Conservation (phyloP, 306 rosid species). For the Fagus crenata region DNA sequence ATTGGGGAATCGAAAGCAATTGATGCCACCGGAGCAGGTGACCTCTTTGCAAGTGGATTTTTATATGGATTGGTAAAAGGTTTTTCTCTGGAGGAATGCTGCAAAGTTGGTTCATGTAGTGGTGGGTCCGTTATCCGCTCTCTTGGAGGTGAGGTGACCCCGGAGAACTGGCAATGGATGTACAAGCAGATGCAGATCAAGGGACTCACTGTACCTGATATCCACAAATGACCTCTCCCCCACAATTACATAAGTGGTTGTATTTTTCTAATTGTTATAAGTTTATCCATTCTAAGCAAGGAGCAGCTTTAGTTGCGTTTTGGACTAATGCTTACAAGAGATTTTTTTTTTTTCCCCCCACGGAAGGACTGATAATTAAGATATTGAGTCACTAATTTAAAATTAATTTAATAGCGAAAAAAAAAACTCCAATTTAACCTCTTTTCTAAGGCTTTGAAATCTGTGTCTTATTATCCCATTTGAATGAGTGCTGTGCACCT, state of each 20-base stretch:
- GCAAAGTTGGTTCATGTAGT: slow-evolving; percentile 86
- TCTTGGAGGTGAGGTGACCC: slow-evolving; percentile 88
- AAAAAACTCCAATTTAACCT: too few relatives aligned
- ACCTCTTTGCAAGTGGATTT: slow-evolving; percentile 93
- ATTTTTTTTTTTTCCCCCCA: neutral
- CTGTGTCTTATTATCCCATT: neutral
- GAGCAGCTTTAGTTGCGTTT: slow-evolving; percentile 23
- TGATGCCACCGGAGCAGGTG: slow-evolving; percentile 99
- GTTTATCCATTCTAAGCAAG: slow-evolving; percentile 20
- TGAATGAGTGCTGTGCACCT: neutral
- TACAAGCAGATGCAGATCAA: slow-evolving; percentile 78
- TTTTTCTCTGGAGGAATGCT: slow-evolving; percentile 79
- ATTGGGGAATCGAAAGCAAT: slow-evolving; percentile 68
- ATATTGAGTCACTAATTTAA: slow-evolving; percentile 11
- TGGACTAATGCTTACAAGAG: neutral
- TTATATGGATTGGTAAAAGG: slow-evolving; percentile 85
- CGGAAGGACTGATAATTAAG: neutral
- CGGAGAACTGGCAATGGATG: slow-evolving; percentile 90
- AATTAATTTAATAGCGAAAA: neutral
- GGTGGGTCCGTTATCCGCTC: slow-evolving; percentile 88
- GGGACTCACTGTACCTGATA: slow-evolving; percentile 55
- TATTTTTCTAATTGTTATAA: neutral
- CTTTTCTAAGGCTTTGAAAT: neutral
- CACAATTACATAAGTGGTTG: neutral
- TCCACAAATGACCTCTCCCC: slow-evolving; percentile 29